A percentile compares a stretch with the other conserved stretches of the same genome.
Evolutionary conservation across 2,329 filamentous ascomycete species (phyloP).

Genomic region (Coniochaeta prunicola): DNA sequence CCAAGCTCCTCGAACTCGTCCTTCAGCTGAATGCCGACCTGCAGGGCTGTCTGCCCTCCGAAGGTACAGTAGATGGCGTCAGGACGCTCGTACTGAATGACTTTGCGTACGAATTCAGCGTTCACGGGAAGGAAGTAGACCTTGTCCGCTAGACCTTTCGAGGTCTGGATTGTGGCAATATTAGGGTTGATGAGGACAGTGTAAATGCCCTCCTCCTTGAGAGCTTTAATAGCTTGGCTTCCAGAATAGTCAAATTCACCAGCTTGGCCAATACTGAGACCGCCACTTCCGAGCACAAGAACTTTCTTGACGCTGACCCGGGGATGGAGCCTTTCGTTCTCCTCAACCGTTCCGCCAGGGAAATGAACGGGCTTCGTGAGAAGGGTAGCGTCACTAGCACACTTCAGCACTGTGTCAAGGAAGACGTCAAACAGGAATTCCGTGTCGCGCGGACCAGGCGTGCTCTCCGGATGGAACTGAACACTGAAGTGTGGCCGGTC

Average conservation of each 20-base stretch:
- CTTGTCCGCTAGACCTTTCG: conserved; percentile 94
- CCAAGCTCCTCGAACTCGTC: conserved; percentile 92
- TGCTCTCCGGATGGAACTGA: conserved; percentile 98
- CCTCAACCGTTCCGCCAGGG: conserved; percentile 73
- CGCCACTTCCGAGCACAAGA: conserved; percentile 86
- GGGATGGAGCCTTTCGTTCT: conserved; percentile 71
- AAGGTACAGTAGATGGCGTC: conserved; percentile 98
- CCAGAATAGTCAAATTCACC: conserved; percentile 99
- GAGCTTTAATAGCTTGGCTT: conserved; percentile 94
- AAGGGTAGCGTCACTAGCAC: conserved; percentile 57
- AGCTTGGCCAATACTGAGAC: conserved; percentile 93
- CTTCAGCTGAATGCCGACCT: conserved; percentile 94
- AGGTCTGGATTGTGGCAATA: conserved; percentile 97
- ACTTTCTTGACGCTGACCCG: conserved; percentile 88
- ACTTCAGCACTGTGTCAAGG: conserved; percentile 72
- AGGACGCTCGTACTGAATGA: conserved; percentile 88
- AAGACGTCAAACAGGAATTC: conserved; percentile 98
- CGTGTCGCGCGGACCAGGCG: conserved; percentile 88
- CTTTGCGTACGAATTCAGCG: conserved; percentile 93
- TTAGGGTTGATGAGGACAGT: conserved; percentile 98
- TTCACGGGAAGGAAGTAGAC: conserved; percentile 98
- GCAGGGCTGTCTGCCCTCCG: conserved; percentile 93
- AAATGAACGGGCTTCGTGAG: conserved; percentile 73
- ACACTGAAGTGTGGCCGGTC: conserved; percentile 93
- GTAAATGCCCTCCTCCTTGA: conserved; percentile 98